Conservation (phyloP, 2,329 filamentous ascomycete species). For the Claviceps quebecensis region DNA sequence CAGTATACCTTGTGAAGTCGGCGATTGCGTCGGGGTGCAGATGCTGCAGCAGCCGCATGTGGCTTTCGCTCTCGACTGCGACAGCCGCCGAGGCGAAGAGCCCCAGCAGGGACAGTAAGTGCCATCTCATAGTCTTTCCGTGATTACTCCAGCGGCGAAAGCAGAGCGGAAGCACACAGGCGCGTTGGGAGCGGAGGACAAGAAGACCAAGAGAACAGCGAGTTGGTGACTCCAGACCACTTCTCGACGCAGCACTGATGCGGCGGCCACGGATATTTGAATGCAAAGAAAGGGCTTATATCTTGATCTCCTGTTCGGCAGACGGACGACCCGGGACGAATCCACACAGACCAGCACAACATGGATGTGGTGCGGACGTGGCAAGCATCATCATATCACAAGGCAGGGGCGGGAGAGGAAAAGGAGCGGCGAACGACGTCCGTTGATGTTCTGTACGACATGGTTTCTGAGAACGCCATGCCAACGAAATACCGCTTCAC, state of each 20-base stretch:
- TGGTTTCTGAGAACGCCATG: too few relatives aligned
- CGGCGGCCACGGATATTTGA: background rate
- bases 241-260: background rate
- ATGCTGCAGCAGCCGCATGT: background rate
- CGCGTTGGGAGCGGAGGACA: background rate
- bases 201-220: background rate
- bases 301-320: background rate
- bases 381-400: background rate
- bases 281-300: background rate
- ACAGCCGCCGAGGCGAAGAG: background rate
- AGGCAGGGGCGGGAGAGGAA: too few relatives aligned
- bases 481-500: too few relatives aligned
- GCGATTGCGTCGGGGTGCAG: background rate
- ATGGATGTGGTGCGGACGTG: background rate
- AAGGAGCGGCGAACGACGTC: too few relatives aligned
- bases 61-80: background rate
- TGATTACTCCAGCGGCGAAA: background rate
- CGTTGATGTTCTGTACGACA: too few relatives aligned
- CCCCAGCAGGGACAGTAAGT: slow-evolving; percentile 1
- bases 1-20: background rate
- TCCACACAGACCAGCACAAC: too few relatives aligned
- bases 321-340: background rate
- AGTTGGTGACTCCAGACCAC: background rate
- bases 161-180: background rate
- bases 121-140: background rate